These are phyloP conservation scores for Pelargonium fulgidum DNA, from an alignment of 441 rosid genomes.

Conservation along the genomic window DNA sequence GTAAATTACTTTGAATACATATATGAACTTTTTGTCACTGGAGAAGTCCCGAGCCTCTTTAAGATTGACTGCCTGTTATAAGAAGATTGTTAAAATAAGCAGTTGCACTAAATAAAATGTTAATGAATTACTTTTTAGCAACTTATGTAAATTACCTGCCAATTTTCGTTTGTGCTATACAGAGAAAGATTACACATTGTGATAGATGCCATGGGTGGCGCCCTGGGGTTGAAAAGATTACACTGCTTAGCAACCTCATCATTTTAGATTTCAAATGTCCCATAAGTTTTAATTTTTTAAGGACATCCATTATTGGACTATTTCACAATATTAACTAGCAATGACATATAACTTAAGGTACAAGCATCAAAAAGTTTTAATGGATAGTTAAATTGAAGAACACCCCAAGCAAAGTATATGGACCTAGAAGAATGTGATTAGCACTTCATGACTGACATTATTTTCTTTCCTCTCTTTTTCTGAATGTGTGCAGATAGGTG, in stretches of 20 bases:
- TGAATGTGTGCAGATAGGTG: not conserved
- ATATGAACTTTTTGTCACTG: constrained; percentile 62
- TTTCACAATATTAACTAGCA: not conserved
- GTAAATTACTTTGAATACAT: constrained; percentile 74
- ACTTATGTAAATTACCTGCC: constrained; percentile 58
- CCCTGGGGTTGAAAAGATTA: constrained; percentile 40
- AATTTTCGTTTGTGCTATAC: constrained; percentile 81
- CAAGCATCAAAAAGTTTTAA: not conserved
- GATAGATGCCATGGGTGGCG: constrained; percentile 86
- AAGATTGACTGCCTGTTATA: constrained; percentile 75
- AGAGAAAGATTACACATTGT: constrained; percentile 77
- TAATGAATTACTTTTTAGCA: constrained; percentile 9
- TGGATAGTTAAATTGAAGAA: not conserved
- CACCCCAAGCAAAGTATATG: not conserved
- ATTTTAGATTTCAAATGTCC: not conserved
- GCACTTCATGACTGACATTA: not conserved
- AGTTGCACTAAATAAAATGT: constrained; percentile 16
- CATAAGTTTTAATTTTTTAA: not conserved
- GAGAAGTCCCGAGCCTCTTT: constrained; percentile 96
- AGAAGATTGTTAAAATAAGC: constrained; percentile 20
- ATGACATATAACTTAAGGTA: too few species aligned
- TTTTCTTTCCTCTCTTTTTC: too few species aligned
- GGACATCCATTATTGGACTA: not conserved
- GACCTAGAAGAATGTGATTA: not conserved
- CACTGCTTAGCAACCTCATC: not conserved